Evolutionary conservation across 2,329 filamentous ascomycete genomes (phyloP).

Genomic region (Mollisiaceae sp.): DNA sequence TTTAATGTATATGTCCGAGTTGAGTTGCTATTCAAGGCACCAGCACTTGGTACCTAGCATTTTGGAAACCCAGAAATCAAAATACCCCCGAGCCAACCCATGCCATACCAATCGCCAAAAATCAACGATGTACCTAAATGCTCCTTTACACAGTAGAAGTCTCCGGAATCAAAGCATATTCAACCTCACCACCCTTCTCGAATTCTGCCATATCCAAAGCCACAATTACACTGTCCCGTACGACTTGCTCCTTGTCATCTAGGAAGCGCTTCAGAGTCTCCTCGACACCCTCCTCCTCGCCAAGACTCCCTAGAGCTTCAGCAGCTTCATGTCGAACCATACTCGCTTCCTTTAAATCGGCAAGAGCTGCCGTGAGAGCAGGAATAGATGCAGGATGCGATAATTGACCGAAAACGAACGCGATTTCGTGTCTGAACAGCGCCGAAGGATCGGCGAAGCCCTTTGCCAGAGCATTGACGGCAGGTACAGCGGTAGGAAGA

Average conservation of each 20-base stretch:
- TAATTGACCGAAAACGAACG: constrained; percentile 96
- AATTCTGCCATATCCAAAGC: constrained; percentile 98
- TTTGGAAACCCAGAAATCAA: constrained; percentile 23
- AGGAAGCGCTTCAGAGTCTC: constrained; percentile 82
- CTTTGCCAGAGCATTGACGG: constrained; percentile 82
- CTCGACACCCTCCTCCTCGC: constrained; percentile 92
- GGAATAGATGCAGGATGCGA: constrained; percentile 97
- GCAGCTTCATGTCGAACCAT: constrained; percentile 99
- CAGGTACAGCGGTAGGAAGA: constrained; percentile 86
- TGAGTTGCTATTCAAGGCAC: constrained; percentile 38
- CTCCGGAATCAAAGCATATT: constrained; percentile 91
- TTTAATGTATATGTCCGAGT: constrained; percentile 9
- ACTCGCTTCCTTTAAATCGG: constrained; percentile 80
- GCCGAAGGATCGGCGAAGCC: constrained; percentile 87
- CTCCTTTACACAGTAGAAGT: constrained; percentile 38
- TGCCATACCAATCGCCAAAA: constrained; percentile 4
- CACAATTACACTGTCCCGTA: constrained; percentile 92
- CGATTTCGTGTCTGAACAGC: constrained; percentile 96
- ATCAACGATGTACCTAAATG: constrained; percentile 10
- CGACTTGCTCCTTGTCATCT: constrained; percentile 89
- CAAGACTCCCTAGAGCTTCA: constrained; percentile 91
- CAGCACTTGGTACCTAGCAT: constrained; percentile 42
- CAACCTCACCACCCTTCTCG: constrained; percentile 84
- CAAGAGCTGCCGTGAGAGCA: constrained; percentile 78
- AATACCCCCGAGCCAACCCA: neutral